Evolutionary conservation across 2,329 filamentous ascomycete species (phyloP), one percentile per base, ranked within the genome.

Genomic region (Aspergillus ochraceus): DNA sequence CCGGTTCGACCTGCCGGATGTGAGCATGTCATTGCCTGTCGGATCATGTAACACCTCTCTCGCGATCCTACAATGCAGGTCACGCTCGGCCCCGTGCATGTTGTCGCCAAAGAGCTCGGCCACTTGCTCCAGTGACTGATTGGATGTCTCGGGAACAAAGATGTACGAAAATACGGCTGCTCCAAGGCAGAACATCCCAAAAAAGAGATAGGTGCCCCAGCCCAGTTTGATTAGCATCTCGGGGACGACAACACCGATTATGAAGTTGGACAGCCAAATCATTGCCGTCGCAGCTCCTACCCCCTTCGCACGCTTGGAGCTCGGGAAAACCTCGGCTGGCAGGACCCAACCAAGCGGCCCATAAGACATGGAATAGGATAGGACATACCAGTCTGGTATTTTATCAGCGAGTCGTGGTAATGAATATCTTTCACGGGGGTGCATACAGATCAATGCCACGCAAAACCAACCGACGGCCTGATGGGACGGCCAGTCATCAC

Each of bases 221-320:
- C 76, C 77, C 0, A 75, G 85, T 54, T 82, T 82, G 55, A 82
- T 75, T 17, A 89, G 81, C 62, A 89, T 81, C 2, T 85, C 79
- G 0, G 87, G 87, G 0, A 85, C 87, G 9, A 88, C 80, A 68
- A 88, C 80, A 24, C 88, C 85, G 29, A 78, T 72, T 30, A 73
- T 72, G 55, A 79, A 78, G 58, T 78, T 77, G 54, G 70, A 71
- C 20, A 79, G 57, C 77, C 77, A 79, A 45, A 71, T 72, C 47
- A 69, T 71, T 0, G 70, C 69, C 0, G 73, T 75, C 0, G 72
- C 66, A 2, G 71, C 64, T 0, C 70, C 75, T 1, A 77, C 74
- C 2, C 77, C 76, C 58, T 77, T 77, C 0, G 75, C 70, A 3
- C 76, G 66, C 9, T 62, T 71, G 0, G 74, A 67, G n/a, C 61